Base-by-base conservation (phyloP, 108 stramenopile species). In the Cyclotella atomus region DNA sequence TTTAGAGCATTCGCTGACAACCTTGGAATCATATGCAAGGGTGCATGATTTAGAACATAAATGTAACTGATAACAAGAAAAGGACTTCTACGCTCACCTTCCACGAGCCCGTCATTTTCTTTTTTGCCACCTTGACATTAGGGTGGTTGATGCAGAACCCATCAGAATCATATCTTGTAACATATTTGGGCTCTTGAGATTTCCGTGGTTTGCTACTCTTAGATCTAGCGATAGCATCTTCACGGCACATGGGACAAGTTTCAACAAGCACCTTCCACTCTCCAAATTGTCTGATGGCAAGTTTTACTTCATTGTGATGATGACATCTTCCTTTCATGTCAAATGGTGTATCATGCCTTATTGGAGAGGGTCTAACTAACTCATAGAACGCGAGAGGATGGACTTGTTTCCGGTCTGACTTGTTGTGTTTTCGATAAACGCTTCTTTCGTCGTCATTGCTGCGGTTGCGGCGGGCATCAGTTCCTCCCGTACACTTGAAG, bases 271-370 rank as follows among this genome's bases (percentile, higher is more conserved):
- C 59, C 20, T 59, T 59, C 59, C 59, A 59, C 28, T 33, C 59
- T 25, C 59, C 59, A 1, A 59, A 8, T 33, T 36, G 59, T 33
- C 20, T 59, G 2, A 32, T 14, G 0, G 59, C 59, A 20, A 59
- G 59, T 33, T 59, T 28, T 17, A 59, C 59, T 29, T 59, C 59
- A 2, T 59, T 59, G 59, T 59, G 59, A 14, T 33, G 8, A 59
- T 59, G 59, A 30, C 59, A 59, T 59, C 59, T n/a, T 33, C 59
- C 59, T 59, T 59, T 59, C 12, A 10, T 17, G 20, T 59, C 59
- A 33, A 59, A 59, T 2, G 59, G 59, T 2, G 59, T 59, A 2
- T 59, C 59, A 23, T 52, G 1, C 24, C 2, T 19, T 2, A 23
- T 21, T 0, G 52, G 21, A 23, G n/a, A 52, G 10, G 52, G 0